These are phyloP conservation scores for Tetradesmus obliquus DNA, from an alignment of 139 green algal species.

Conservation along the genomic window DNA sequence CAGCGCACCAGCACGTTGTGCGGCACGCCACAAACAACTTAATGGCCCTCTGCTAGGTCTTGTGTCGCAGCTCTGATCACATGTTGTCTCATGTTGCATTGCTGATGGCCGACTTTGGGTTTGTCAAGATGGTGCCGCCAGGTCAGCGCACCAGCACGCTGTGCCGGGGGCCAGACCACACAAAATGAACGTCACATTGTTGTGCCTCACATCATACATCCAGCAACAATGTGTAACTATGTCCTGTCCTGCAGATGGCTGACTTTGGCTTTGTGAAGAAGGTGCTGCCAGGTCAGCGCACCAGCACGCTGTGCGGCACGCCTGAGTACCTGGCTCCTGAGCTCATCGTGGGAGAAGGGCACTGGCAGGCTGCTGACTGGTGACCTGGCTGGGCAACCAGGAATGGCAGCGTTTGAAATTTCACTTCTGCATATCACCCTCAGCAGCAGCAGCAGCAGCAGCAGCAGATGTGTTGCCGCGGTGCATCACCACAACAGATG, in stretches of 20 bases:
- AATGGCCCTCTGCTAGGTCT: too few species aligned
- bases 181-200: background rate
- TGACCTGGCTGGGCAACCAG: constrained; percentile 47
- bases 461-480: background rate
- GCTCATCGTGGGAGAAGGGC: constrained; percentile 65
- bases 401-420: background rate
- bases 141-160: constrained; percentile 92
- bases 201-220: background rate
- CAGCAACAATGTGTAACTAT: background rate
- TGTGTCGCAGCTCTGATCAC: too few species aligned
- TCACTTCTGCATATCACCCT: too few species aligned
- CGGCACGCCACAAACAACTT: too few species aligned
- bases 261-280: constrained; percentile 96
- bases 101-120: constrained; percentile 91
- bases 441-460: too few species aligned
- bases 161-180: constrained; percentile 52
- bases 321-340: constrained; percentile 97
- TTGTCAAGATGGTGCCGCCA: constrained; percentile 84
- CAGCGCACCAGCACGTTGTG: constrained; percentile 94
- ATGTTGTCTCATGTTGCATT: constrained; percentile 23
- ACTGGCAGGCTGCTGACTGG: constrained; percentile 90
- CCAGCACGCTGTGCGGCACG: constrained; percentile 95
- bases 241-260: constrained; percentile 64
- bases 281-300: constrained; percentile 77
- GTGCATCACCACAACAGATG: background rate